Evolutionary conservation across 2,329 filamentous ascomycete genomes (phyloP).

Genomic region (Penicillium sp.): DNA sequence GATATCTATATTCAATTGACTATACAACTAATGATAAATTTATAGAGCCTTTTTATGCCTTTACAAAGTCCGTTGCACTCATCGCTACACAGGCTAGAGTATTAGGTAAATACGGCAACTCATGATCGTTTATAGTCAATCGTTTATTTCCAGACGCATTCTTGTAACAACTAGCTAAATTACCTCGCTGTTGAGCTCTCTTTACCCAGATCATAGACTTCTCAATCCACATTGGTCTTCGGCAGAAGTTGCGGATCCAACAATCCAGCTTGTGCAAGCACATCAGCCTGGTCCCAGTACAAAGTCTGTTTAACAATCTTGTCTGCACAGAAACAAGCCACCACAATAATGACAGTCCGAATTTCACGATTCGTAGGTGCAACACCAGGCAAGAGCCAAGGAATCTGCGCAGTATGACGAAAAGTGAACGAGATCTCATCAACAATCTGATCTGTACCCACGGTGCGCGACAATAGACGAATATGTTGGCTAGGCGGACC

Average conservation of each 20-base stretch:
- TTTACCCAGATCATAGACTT: neutral
- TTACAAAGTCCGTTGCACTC: too few relatives aligned
- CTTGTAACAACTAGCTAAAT: too few relatives aligned
- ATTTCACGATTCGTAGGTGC: slow-evolving; percentile 52
- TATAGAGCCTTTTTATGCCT: too few relatives aligned
- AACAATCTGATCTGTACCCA: slow-evolving; percentile 53
- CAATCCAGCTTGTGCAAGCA: slow-evolving; percentile 56
- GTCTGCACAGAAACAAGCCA: slow-evolving; percentile 40
- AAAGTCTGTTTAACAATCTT: slow-evolving; percentile 49
- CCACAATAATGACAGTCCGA: slow-evolving; percentile 50
- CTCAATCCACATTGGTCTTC: slow-evolving; percentile 18
- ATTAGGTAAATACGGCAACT: too few relatives aligned
- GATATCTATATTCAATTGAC: too few relatives aligned
- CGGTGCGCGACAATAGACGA: slow-evolving; percentile 52
- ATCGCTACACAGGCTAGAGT: too few relatives aligned
- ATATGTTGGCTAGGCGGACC: slow-evolving; percentile 47
- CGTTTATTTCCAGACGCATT: too few relatives aligned
- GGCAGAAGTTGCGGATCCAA: slow-evolving; percentile 53
- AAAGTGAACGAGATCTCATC: slow-evolving; percentile 56
- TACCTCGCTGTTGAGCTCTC: too few relatives aligned
- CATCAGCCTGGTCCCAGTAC: slow-evolving; percentile 61
- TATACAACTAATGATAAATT: too few relatives aligned
- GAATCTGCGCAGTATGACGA: slow-evolving; percentile 51
- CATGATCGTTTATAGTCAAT: too few relatives aligned
- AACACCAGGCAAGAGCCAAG: slow-evolving; percentile 55